phyloP scores from a whole-genome alignment of 805 yeast species.

The Clavispora phyllophila region DNA sequence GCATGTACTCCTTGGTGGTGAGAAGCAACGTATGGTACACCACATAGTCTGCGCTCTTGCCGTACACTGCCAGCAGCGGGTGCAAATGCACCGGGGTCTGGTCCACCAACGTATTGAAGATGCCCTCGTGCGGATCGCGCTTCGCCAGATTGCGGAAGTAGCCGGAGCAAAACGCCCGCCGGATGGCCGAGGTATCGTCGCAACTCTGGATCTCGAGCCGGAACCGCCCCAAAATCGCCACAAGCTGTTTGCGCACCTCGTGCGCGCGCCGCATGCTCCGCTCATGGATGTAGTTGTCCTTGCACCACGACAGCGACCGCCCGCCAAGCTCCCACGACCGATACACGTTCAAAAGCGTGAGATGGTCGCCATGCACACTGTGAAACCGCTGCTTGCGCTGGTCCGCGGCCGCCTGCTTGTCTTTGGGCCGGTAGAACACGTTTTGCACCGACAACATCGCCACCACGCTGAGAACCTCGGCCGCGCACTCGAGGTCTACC shows the following conservation, averaged over 20 bases:
- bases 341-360: slow-evolving; percentile 77
- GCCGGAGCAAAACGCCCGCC: slow-evolving; percentile 64
- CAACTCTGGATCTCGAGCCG: slow-evolving; percentile 44
- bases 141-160: slow-evolving; percentile 64
- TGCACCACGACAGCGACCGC: slow-evolving; percentile 71
- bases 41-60: slow-evolving; percentile 66
- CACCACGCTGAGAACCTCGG: slow-evolving; percentile 75
- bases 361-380: slow-evolving; percentile 76
- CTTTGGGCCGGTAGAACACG: slow-evolving; percentile 76
- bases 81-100: slow-evolving; percentile 75
- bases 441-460: slow-evolving; percentile 90
- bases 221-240: slow-evolving; percentile 48
- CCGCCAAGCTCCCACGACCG: slow-evolving; percentile 59
- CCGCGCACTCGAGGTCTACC: slow-evolving; percentile 65
- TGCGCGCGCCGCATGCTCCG: slow-evolving; percentile 71
- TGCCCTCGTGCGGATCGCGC: slow-evolving; percentile 53
- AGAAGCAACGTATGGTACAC: slow-evolving; percentile 76
- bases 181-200: slow-evolving; percentile 49
- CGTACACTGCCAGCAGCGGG: slow-evolving; percentile 75
- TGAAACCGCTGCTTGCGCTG: slow-evolving; percentile 68
- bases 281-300: slow-evolving; percentile 74
- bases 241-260: slow-evolving; percentile 74
- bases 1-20: slow-evolving; percentile 89
- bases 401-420: slow-evolving; percentile 71
- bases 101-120: slow-evolving; percentile 55